Percentiles rank a stretch among this genome's conserved stretches.
Evolutionary conservation across 768 basidiomycete genomes (phyloP).

Genomic region (Rhodocollybia butyracea): DNA sequence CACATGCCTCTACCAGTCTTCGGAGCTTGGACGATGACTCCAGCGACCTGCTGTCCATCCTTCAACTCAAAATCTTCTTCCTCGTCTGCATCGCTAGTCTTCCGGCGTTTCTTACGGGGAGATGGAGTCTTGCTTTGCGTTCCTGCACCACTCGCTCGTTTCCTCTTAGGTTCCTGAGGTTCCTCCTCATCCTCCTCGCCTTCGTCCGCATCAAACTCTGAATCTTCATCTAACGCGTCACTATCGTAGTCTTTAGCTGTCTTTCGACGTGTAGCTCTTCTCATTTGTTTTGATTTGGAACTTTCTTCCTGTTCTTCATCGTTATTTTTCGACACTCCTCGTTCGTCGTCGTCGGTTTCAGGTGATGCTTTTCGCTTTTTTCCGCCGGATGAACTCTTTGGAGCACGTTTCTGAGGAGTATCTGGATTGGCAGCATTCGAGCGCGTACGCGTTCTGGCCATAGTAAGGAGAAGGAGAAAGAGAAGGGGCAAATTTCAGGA

Average conservation of each 20-base stretch:
- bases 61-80: conserved; percentile 44
- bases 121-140: conserved; percentile 15
- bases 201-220: neutral
- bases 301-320: neutral
- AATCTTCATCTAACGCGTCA: conserved; percentile 42
- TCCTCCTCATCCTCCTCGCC: conserved; percentile 11
- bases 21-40: conserved; percentile 76
- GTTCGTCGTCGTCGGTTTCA: neutral
- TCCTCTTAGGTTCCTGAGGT: conserved; percentile 24
- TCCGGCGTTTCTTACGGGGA: conserved; percentile 27
- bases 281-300: neutral
- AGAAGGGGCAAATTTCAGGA: too few species aligned
- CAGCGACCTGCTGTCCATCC: conserved; percentile 71
- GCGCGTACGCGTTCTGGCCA: too few species aligned
- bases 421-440: too few species aligned
- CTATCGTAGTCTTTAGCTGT: conserved; percentile 28
- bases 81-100: conserved; percentile 32
- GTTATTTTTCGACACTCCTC: neutral
- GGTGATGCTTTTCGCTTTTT: neutral
- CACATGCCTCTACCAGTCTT: conserved; percentile 72
- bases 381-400: neutral
- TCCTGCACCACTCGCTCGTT: conserved; percentile 12
- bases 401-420: neutral
- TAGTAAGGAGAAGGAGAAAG: too few species aligned
- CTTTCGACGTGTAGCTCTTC: neutral